Evolutionary conservation across 805 yeast species (phyloP), one percentile per base, ranked within the genome.

Genomic region (Cyberlindnera saturnus): DNA sequence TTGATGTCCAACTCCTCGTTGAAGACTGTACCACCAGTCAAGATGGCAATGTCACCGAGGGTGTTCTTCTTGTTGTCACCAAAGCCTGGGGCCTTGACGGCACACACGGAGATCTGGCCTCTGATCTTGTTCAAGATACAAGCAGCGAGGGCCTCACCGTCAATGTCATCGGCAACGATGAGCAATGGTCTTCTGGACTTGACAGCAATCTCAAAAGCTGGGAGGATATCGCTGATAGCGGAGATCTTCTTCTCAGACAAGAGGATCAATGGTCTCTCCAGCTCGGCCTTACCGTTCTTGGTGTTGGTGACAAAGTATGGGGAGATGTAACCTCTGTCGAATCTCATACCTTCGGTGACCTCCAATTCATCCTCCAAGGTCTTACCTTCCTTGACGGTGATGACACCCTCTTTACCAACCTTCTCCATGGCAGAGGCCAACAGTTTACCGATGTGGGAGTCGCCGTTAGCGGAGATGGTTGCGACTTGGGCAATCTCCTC

Each of bases 331-430:
- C 99, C 99, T 65, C 98, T 86, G 75, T 93, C 98, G 62, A 93
- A 93, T 73, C 91, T 83, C 99, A 91, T 91, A 74, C 99, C 99
- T 74, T 91, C 98, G 48, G 93, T 91, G 52, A 91, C 96, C 71
- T 90, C 97, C 60, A 91, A 79, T 71, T 91, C 96, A 66, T 91
- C 99, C 69, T 89, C 96, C 61, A 91, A 75, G 57, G 98, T 93
- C 77, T 88, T 89, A 62, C 99, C 99, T 70, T 91, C 97, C 75
- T 83, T 90, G 62, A 91, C 95, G 57, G 98, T 91, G 68, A 91
- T 93, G 49, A 93, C 98, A 78, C 99, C 99, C 70, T 91, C 99
- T 73, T 93, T 93, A 62, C 99, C 99, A 49, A 91, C 99, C 71
- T 93, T 91, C 74, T 90, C 98, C 98, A 91, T 93, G 57, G 99